Base-by-base conservation (phyloP, 345 rosid genomes). In the Carallia brachiata region DNA sequence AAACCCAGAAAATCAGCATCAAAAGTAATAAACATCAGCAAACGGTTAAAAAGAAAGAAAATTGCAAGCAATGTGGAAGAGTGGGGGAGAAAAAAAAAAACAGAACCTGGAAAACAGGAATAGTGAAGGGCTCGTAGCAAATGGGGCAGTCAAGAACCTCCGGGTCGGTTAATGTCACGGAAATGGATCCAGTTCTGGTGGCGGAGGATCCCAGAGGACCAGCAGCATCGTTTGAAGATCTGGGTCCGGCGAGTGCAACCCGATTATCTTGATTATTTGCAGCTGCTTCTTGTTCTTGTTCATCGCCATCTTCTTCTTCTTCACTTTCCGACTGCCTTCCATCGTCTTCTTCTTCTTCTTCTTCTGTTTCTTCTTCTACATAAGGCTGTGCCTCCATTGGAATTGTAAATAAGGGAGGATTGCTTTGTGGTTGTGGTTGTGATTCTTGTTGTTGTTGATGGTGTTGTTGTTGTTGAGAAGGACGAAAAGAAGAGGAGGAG, bases 91-190 rank as follows among this genome's bases (percentile, higher is more conserved):
- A 16, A 10, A 19, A 62, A 23, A 19, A 67, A 28, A 31, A 39
- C 5, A 61, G 32, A 40, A 84, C 90, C 90, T 86, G 87, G 58
- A 66, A 84, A 31, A 86, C 78, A 4, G 87, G 90, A 73, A 65
- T 19, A 15, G 74, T 70, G 73, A 86, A 73, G 8, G 87, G 66
- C 61, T 82, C 82, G 28, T 5, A 78, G 74, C 90, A 86, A 48
- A 82, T 70, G 52, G 74, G 39, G 73, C 90, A 84, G 71, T 84
- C 90, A 19, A 86, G 73, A 36, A 82, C 81, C 23, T 84, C 84
- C 6, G 86, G 83, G 73, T 84, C 90, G 7, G 78, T 61, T 34
- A 84, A 50, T 36, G 76, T 82, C 16, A 10, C 50, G 3, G 16
- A 12, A 55, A 82, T 5, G 7, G 77, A 30, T 30, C 66, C 75